phyloP scores from a whole-genome alignment of 1,139 yeast genomes.

The Debaryomyces subglobosus region DNA sequence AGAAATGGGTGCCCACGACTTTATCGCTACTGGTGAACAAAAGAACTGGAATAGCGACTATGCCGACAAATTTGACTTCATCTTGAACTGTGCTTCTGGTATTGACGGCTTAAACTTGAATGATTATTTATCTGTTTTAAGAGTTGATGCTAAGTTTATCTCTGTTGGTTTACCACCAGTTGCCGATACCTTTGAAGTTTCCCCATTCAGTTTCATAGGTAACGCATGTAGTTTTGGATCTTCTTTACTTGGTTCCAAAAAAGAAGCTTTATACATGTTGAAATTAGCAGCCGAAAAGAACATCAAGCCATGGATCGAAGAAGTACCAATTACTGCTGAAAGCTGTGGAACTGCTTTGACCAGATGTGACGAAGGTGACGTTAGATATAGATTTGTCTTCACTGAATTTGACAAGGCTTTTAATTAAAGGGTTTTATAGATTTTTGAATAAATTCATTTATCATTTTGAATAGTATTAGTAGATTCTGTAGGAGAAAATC shows the following conservation, averaged over 20 bases:
- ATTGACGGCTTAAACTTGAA: conserved; percentile 37
- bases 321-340: conserved; percentile 39
- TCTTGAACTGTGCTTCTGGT: conserved; percentile 52
- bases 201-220: conserved; percentile 31
- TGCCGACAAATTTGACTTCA: conserved; percentile 45
- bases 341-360: conserved; percentile 33
- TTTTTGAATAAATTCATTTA: too few species aligned
- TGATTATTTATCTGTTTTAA: conserved; percentile 35
- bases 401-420: conserved; percentile 51
- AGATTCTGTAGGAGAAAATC: too few species aligned
- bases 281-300: conserved; percentile 41
- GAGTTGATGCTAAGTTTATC: conserved; percentile 50
- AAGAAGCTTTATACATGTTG: conserved; percentile 42
- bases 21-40: conserved; percentile 44
- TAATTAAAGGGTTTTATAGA: too few species aligned
- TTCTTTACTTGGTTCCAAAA: conserved; percentile 40
- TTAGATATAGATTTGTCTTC: conserved; percentile 66
- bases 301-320: conserved; percentile 48
- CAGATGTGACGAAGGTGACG: conserved; percentile 51
- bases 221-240: conserved; percentile 36
- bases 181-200: conserved; percentile 27
- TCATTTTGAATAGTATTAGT: too few species aligned
- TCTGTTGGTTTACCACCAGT: conserved; percentile 57
- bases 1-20: conserved; percentile 42
- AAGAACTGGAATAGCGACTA: conserved; percentile 33